Base-by-base conservation (phyloP, 441 rosid genomes). In the Codiaeum variegatum region DNA sequence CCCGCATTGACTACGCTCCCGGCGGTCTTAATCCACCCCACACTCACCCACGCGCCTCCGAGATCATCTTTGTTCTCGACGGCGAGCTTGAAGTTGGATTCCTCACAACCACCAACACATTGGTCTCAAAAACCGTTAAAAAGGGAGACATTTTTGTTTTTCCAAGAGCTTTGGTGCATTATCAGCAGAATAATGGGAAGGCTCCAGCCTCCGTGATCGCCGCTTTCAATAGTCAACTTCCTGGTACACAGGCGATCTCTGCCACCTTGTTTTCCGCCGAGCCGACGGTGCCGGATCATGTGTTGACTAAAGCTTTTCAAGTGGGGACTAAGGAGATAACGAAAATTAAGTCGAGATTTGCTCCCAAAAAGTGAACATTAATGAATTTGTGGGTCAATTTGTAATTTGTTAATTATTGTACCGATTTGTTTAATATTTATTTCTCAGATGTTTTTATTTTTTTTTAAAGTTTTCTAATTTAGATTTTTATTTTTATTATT, bases 21-120 rank as follows among this genome's bases (percentile, higher is more conserved):
- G 86, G 79, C 0, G 91, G 91, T 31, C 63, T 88, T 26, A 88
- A 86, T 78, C 91, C 91, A 11, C 91, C 90, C 15, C 91, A 88
- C 84, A 82, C 84, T 2, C 91, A 88, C 58, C 91, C 90, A 19
- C 86, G 91, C 2, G 90, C 88, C 75, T 67, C 86, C 1, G 91
- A 88, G 83, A 40, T 84, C 0, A 66, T 83, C 13, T 88, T 77
- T 28, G 88, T 88, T 49, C 87, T 88, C 3, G 78, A 83, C 24
- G 91, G 91, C 2, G 62, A 73, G 55, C 73, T 88, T 6, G 82
- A 80, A 13, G 90, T 86, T 0, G 90, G 91, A 0, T 88, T 88
- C 82, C 64, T 88, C 31, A 88, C 91, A 64, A 86, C 90, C 9
- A 75, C 84, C 31, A 86, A 86, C 26, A 69, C 16, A 0, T 73